Base-by-base conservation (phyloP, 306 rosid species). In the Medicago lupulina region DNA sequence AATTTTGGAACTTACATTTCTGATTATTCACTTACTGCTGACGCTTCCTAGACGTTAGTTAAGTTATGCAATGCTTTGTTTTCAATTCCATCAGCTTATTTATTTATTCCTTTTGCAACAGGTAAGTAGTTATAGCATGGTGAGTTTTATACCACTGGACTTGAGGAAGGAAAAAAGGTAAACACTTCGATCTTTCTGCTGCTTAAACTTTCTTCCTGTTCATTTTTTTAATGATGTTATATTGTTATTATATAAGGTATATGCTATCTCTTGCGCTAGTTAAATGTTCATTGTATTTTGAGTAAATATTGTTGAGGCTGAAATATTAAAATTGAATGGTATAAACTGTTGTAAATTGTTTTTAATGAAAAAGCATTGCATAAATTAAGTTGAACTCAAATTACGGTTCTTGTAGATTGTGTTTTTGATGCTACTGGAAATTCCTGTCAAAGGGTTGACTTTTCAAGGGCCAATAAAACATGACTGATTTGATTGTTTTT, bases 161-260 rank as follows among this genome's bases (percentile, higher is more conserved):
- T 84, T 92, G 95, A 90, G 93, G 89, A 88, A 90, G 84, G 90
- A 92, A 21, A 89, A 79, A 83, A 94, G 98, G 98, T 90, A 79
- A 9, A 3, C 55, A 67, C 72, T 53, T 81, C 4, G 55, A 15
- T 59, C 67, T 65, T 62, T 67, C 38, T 40, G 11, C 31, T 60
- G 40, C 60, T 44, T 41, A 19, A 70, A 43, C 25, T 53, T 49
- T 19, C 71, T 69, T 57, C 47, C 61, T 17, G 44, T 51, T 62
- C 44, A 36, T 70, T 61, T 39, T 34, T 15, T 50, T 36, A 74
- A 21, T 57, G 66, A 58, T 65, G 41, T 57, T 47, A 14, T 47
- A 64, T 5, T 43, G 17, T 25, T 75, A 16, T 69, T 15, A 16
- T 47, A n/a, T 16, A 40, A 62, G 15, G 40, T 62, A 62, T 60